Evolutionary conservation across 495 filamentous ascomycete species (phyloP).

Genomic region (Hypoxylon rickii): DNA sequence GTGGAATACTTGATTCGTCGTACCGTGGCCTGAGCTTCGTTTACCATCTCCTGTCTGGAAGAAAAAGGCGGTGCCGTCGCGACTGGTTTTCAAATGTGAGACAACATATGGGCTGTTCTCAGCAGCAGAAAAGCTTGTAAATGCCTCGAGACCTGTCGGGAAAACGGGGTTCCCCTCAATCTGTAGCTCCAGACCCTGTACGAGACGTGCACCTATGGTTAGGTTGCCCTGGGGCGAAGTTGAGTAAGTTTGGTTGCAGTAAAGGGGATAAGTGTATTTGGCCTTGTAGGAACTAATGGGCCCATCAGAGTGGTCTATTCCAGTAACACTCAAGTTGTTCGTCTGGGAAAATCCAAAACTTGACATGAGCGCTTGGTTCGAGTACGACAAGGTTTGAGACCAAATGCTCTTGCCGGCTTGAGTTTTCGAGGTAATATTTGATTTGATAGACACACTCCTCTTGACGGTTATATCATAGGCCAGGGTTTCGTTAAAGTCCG

Average conservation of each 20-base stretch:
- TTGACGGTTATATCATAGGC: constrained; percentile 61
- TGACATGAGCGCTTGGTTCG: constrained; percentile 59
- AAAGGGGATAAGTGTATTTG: constrained; percentile 65
- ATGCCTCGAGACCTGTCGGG: constrained; percentile 59
- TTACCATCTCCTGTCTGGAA: constrained; percentile 49
- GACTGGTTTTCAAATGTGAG: constrained; percentile 50
- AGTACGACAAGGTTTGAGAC: constrained; percentile 64
- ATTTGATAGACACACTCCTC: constrained; percentile 56
- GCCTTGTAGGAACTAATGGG: constrained; percentile 41
- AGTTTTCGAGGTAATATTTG: constrained; percentile 51
- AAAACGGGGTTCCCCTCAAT: constrained; percentile 62
- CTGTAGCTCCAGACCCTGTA: constrained; percentile 60
- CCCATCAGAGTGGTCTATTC: constrained; percentile 54
- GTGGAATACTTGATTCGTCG: constrained; percentile 57
- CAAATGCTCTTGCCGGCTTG: constrained; percentile 55
- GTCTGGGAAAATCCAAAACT: constrained; percentile 62
- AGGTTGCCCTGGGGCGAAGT: constrained; percentile 52
- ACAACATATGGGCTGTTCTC: constrained; percentile 36
- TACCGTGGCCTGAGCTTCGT: constrained; percentile 55
- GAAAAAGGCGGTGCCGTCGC: constrained; percentile 61
- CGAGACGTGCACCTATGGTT: constrained; percentile 61
- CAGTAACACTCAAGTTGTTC: constrained; percentile 64
- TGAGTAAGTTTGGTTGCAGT: constrained; percentile 59
- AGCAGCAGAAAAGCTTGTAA: constrained; percentile 21
- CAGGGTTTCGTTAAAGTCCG: constrained; percentile 63